Percentiles rank a stretch among this genome's conserved stretches.
These are phyloP conservation scores for Torulaspora gathmanii DNA, from an alignment of 805 yeast species.

Conservation along the genomic window DNA sequence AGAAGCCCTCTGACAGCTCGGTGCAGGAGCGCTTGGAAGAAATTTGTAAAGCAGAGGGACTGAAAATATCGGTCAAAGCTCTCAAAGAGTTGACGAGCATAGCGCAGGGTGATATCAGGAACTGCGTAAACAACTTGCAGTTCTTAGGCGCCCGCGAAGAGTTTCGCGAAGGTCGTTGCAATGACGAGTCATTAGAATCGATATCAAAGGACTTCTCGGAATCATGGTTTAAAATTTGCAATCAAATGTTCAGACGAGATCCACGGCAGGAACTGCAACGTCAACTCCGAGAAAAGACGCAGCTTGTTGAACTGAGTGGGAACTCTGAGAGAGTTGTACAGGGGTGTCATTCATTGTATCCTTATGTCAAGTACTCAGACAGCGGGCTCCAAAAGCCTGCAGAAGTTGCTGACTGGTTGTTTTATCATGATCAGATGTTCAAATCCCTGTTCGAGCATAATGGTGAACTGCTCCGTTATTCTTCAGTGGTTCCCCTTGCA, in stretches of 20 bases:
- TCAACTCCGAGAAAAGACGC: conserved; percentile 46
- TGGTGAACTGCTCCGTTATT: conserved; percentile 50
- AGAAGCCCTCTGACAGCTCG: conserved; percentile 49
- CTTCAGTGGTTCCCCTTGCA: conserved; percentile 53
- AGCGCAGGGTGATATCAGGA: conserved; percentile 79
- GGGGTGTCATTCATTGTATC: conserved; percentile 68
- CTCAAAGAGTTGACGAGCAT: conserved; percentile 62
- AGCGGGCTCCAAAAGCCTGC: conserved; percentile 56
- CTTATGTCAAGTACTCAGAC: conserved; percentile 59
- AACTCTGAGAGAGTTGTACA: conserved; percentile 59
- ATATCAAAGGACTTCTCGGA: conserved; percentile 54
- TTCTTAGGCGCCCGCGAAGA: conserved; percentile 39
- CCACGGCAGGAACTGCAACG: conserved; percentile 43
- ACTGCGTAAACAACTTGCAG: conserved; percentile 78
- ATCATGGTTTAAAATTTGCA: conserved; percentile 65
- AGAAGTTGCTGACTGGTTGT: conserved; percentile 68
- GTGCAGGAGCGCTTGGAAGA: conserved; percentile 45
- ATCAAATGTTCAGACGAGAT: conserved; percentile 53
- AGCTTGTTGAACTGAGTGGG: conserved; percentile 43
- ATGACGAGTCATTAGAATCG: conserved; percentile 17
- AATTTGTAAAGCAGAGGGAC: conserved; percentile 52
- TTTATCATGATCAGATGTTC: conserved; percentile 58
- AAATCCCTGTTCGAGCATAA: conserved; percentile 39
- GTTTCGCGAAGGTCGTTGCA: conserved; percentile 15
- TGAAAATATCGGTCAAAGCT: conserved; percentile 45